These are phyloP conservation scores for Tripidium arundinaceum DNA, from an alignment of 202 grass and related monocot genomes.

Conservation along the genomic window DNA sequence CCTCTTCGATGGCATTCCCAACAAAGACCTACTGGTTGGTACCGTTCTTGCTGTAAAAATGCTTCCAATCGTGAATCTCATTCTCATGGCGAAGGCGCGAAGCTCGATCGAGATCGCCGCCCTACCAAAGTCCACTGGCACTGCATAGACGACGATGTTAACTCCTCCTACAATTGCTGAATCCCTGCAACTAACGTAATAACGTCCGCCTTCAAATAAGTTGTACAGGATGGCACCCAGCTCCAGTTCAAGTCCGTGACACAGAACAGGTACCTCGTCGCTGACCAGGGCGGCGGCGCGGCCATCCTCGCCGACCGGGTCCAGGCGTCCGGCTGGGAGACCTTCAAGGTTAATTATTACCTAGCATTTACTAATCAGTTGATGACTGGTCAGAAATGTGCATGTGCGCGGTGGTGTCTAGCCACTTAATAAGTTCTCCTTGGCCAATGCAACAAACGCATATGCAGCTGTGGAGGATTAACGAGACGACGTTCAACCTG, in stretches of 20 bases:
- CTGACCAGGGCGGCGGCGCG: conserved; percentile 52
- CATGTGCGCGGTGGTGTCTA: too few relatives aligned
- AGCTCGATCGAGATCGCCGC: not conserved
- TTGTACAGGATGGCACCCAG: conserved; percentile 66
- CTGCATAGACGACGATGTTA: too few relatives aligned
- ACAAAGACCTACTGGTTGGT: conserved; percentile 77
- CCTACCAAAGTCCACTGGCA: not conserved
- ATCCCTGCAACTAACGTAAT: not conserved
- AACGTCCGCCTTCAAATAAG: not conserved
- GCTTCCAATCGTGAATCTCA: not conserved
- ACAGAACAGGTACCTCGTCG: conserved; percentile 44
- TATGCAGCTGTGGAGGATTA: conserved; percentile 66
- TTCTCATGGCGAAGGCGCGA: too few relatives aligned
- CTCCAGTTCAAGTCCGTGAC: conserved; percentile 65
- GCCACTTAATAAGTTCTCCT: too few relatives aligned
- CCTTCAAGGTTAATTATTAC: conserved; percentile 51
- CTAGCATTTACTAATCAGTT: not conserved
- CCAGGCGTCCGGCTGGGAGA: conserved; percentile 61
- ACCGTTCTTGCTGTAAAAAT: not conserved
- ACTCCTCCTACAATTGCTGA: not conserved
- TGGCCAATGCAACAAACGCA: too few relatives aligned
- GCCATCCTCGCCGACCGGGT: conserved; percentile 52
- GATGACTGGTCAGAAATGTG: not conserved
- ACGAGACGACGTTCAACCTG: conserved; percentile 46
- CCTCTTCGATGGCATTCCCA: conserved; percentile 75